Conservation (phyloP, 805 yeast species). For the Saturnispora sanitii region DNA sequence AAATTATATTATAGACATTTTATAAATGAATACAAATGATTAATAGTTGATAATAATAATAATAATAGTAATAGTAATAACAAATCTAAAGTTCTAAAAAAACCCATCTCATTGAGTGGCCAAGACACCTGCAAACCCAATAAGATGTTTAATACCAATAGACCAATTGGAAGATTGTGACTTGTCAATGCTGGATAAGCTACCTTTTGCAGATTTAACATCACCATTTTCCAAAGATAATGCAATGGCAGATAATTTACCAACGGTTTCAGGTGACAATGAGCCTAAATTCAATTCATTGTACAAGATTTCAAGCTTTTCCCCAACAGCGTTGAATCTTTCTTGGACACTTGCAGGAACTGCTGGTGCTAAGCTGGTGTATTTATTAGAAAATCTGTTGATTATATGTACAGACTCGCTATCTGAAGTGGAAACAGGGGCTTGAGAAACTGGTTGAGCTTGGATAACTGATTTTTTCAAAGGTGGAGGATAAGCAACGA, state of each 20-base stretch:
- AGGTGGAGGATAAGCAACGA: too few species aligned
- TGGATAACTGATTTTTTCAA: too few species aligned
- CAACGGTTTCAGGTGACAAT: conserved; percentile 45
- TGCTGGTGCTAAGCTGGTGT: conserved; percentile 56
- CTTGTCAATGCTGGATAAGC: conserved; percentile 53
- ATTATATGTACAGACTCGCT: too few species aligned
- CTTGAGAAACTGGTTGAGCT: too few species aligned
- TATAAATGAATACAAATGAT: too few species aligned
- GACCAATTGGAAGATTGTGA: conserved; percentile 87
- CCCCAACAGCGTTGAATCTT: conserved; percentile 73
- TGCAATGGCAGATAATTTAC: conserved; percentile 42
- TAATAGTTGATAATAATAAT: too few species aligned
- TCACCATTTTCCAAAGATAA: conserved; percentile 43
- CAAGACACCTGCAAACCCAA: conserved; percentile 54
- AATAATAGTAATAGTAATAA: too few species aligned
- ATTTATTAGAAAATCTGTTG: too few species aligned
- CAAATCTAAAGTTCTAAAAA: not conserved
- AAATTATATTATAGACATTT: too few species aligned
- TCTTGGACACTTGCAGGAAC: conserved; percentile 66
- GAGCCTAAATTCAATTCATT: conserved; percentile 72
- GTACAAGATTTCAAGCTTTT: conserved; percentile 66
- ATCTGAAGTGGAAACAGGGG: too few species aligned
- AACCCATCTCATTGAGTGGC: conserved; percentile 1
- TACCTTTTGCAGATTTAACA: conserved; percentile 48
- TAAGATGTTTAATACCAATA: conserved; percentile 80